These are phyloP conservation scores for Dryadomyces quercivorus DNA, from an alignment of 2,329 filamentous ascomycete genomes.

Conservation along the genomic window DNA sequence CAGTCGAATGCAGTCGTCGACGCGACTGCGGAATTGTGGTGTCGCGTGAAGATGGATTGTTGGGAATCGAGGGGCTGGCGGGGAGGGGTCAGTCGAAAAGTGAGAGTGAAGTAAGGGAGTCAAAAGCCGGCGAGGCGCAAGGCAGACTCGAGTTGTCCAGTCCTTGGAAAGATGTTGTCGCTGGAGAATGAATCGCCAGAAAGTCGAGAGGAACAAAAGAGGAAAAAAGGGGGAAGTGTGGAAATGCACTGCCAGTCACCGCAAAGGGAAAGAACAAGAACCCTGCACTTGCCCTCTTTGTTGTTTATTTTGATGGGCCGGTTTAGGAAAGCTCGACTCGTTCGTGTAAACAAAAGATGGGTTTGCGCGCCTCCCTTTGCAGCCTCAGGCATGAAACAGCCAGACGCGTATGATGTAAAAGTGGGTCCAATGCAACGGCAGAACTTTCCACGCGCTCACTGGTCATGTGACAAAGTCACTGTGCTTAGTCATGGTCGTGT, in stretches of 20 bases:
- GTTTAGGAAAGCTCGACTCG: slow-evolving; percentile 6
- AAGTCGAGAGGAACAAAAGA: background rate
- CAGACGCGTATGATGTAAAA: background rate
- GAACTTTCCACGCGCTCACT: background rate
- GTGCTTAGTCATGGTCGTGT: too few species aligned
- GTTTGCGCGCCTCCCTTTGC: background rate
- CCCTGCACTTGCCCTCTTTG: background rate
- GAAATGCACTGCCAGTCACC: background rate
- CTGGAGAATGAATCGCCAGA: background rate
- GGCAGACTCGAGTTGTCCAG: background rate
- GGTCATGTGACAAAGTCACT: background rate
- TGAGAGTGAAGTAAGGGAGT: background rate
- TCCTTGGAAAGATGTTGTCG: background rate
- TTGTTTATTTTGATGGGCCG: slow-evolving; percentile 5
- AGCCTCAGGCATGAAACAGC: background rate
- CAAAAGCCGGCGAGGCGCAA: background rate
- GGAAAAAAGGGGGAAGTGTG: background rate
- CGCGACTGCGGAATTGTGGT: background rate
- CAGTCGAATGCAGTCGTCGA: background rate
- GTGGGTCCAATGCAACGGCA: background rate
- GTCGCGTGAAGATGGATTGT: background rate
- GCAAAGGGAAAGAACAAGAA: background rate
- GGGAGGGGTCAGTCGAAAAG: background rate
- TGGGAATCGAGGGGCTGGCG: background rate
- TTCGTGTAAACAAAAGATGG: slow-evolving; percentile 9